Evolutionary conservation across 108 stramenopile genomes (phyloP).

Genomic region (Skeletonema grethae): DNA sequence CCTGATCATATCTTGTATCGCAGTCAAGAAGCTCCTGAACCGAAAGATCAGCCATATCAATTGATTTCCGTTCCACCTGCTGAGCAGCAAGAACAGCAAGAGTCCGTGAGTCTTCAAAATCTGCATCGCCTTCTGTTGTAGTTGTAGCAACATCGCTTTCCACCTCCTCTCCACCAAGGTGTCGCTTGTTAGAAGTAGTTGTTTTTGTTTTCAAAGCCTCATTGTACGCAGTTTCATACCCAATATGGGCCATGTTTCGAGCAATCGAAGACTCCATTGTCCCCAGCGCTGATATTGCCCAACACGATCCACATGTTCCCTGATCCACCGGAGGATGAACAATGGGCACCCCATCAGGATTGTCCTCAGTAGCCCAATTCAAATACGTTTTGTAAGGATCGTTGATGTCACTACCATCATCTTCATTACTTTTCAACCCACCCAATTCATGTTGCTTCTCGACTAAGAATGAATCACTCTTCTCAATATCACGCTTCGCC

Average conservation of each 20-base stretch:
- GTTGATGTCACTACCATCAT: neutral
- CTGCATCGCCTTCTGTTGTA: neutral
- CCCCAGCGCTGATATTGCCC: conserved; percentile 97
- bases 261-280: conserved; percentile 86
- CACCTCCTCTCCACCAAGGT: neutral
- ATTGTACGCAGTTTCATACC: conserved; percentile 38
- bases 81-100: conserved; percentile 41
- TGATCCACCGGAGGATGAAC: conserved; percentile 74
- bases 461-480: conserved; percentile 14
- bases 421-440: conserved; percentile 18
- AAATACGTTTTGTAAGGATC: conserved; percentile 31
- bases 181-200: neutral
- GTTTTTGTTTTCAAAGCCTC: neutral
- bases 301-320: conserved; percentile 93
- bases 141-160: neutral
- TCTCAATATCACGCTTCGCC: neutral
- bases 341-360: conserved; percentile 79
- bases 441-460: conserved; percentile 27
- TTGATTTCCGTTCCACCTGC: conserved; percentile 47
- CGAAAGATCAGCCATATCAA: conserved; percentile 59
- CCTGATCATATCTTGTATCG: conserved; percentile 79
- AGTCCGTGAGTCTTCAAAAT: conserved; percentile 5
- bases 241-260: conserved; percentile 57
- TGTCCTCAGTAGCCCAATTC: conserved; percentile 75
- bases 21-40: conserved; percentile 94